Conservation (phyloP, 2,329 filamentous ascomycete genomes). For the Colletotrichum abscissum region DNA sequence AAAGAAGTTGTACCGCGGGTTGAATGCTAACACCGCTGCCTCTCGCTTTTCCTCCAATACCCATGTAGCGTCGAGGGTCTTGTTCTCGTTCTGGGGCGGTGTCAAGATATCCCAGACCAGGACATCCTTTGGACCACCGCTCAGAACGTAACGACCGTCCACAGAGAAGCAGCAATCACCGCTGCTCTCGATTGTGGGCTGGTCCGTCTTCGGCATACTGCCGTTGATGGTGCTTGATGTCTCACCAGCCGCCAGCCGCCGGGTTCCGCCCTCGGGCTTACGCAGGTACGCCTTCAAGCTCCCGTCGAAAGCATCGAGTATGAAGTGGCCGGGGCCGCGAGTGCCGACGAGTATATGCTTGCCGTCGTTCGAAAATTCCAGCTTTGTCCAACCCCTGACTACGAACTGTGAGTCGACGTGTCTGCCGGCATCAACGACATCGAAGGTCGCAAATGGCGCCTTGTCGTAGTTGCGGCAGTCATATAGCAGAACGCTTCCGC, state of each 20-base stretch:
- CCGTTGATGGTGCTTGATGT: conserved; percentile 44
- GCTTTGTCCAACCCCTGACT: conserved; percentile 82
- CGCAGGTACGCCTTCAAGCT: conserved; percentile 79
- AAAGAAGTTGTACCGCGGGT: conserved; percentile 91
- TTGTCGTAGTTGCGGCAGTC: conserved; percentile 95
- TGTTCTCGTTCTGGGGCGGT: conserved; percentile 60
- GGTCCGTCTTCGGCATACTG: conserved; percentile 55
- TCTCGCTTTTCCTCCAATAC: conserved; percentile 75
- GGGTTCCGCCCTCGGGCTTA: conserved; percentile 65
- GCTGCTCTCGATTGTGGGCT: conserved; percentile 63
- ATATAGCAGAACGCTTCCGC: conserved; percentile 87
- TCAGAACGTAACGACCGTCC: conserved; percentile 89
- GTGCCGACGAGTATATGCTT: conserved; percentile 88
- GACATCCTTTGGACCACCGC: conserved; percentile 80
- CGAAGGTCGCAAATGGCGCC: conserved; percentile 87
- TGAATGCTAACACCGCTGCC: conserved; percentile 84
- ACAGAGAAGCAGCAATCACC: conserved; percentile 91
- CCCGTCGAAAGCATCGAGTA: conserved; percentile 94
- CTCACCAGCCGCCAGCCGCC: conserved; percentile 66
- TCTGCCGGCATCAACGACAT: conserved; percentile 71
- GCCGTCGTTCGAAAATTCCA: conserved; percentile 97
- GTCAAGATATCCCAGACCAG: conserved; percentile 87
- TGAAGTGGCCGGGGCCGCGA: conserved; percentile 84
- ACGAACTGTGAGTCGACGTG: conserved; percentile 66
- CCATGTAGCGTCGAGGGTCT: conserved; percentile 71